Evolutionary conservation across 2,329 filamentous ascomycete species (phyloP), one percentile per base, ranked within the genome.

Genomic region (Colletotrichum scovillei): DNA sequence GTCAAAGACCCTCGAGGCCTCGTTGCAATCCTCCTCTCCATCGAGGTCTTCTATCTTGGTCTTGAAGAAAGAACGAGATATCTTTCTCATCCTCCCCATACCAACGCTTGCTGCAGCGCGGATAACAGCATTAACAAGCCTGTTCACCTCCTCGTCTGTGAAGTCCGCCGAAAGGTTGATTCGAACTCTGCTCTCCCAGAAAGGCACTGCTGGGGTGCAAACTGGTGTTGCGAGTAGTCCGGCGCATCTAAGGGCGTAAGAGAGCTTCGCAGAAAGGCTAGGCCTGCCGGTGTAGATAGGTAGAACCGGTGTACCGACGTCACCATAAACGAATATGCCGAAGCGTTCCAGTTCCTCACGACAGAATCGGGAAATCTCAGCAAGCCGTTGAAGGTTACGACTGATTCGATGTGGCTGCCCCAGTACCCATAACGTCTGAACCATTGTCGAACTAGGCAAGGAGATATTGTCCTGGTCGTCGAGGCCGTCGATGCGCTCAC

Each of bases 151-250:
- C 0, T 69, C 57, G 19, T 71, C 64, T 0, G 59, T 65, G 9
- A 71, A 62, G 7, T 73, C 74, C 5, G 74, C 74, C 6, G 74
- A 76, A 14, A 76, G 65, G 28, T 76, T 72, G 56, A 76, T 52
- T 4, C 72, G 69, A 5, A 76, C 75, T 19, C 75, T 71, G 24
- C 74, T 72, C 32, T 75, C 69, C 75, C 74, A 76, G n/a, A 72
- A 74, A 1, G 74, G 72, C 3, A 75, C 74, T 1, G 72, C 72
- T 0, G 74, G 74, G 6, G 74, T 62, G 8, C 67, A 69, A 0
- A 76, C 69, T 5, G 75, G 72, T 0, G 64, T 66, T 4, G 75
- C 74, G 5, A 74, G 62, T 1, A 75, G 26, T 1, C 72, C 69
- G n/a, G 14, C 56, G 30, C 63, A 22, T 1, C 73, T 73, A 9